phyloP scores from a whole-genome alignment of 2,329 filamentous ascomycete species.

The Simplicillium aogashimaense region DNA sequence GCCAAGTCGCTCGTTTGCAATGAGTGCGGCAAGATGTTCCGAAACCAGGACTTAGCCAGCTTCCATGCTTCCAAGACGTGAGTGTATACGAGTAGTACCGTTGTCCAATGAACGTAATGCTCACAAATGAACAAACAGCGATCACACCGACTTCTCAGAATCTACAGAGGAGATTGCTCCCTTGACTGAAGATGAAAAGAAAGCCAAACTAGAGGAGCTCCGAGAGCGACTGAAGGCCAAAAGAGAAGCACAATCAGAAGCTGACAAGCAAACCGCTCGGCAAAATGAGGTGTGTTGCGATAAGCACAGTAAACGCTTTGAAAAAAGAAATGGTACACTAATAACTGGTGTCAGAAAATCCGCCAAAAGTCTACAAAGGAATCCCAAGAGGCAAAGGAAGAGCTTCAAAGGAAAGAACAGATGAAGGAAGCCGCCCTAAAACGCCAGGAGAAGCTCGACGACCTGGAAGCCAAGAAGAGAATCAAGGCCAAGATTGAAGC shows the following conservation, averaged over 20 bases:
- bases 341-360: constrained; percentile 53
- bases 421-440: constrained; percentile 85
- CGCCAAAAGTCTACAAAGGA: constrained; percentile 86
- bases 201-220: constrained; percentile 66
- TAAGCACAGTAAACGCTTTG: neutral
- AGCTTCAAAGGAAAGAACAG: constrained; percentile 77
- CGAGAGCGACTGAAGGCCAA: constrained; percentile 64
- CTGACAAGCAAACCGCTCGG: constrained; percentile 75
- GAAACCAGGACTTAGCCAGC: constrained; percentile 69
- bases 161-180: constrained; percentile 88
- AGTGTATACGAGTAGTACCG: constrained; percentile 14
- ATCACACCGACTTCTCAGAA: constrained; percentile 85
- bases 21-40: constrained; percentile 87
- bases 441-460: constrained; percentile 76
- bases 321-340: too few species aligned
- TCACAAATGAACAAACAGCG: constrained; percentile 30
- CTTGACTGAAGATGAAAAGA: constrained; percentile 86
- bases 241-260: constrained; percentile 53
- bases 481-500: constrained; percentile 92
- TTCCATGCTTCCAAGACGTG: constrained; percentile 85
- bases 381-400: constrained; percentile 80
- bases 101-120: constrained; percentile 8
- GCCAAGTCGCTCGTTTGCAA: constrained; percentile 76
- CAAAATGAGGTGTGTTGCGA: constrained; percentile 62
- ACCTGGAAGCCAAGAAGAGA: constrained; percentile 75